Evolutionary conservation across 1,284 basidiomycete genomes (phyloP), one percentile per base, ranked within the genome.

Genomic region (Stygiomarasmius scandens): DNA sequence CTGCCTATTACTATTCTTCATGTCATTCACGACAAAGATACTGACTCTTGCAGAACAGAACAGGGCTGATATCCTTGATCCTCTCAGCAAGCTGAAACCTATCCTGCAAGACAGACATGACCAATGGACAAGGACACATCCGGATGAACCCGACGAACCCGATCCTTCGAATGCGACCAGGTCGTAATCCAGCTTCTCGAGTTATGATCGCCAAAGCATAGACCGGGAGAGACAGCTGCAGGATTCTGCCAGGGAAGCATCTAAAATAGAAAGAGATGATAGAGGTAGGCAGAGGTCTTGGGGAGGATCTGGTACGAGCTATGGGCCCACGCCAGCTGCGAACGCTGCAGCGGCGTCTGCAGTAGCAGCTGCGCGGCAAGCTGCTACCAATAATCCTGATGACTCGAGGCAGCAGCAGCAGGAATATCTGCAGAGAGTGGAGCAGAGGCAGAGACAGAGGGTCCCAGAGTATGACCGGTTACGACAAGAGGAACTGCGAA

Each of bases 61-160:
- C 58, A 88, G 88, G 11, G 83, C 88, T 69, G 81, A 87, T 56
- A 87, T 89, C 53, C 75, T 90, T 32, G 74, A 76, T 59, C 73
- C 74, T 59, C 77, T 85, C 16, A 69, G 77, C 32, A 72, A 78
- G 29, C 71, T 85, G 46, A 85, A 85, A 56, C 77, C 77, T 12
- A 63, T 69, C 11, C 74, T 85, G n/a, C 75, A 83, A 36, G 76
- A 82, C 45, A 76, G 81, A n/a, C 78, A 79, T 56, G 79, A 82
- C 52, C 71, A 72, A 46, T 85, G 83, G 83, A 64, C 66, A 6
- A 62, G 65, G 14, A 69, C 73, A 48, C 68, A 79, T 55, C 69
- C 71, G 2, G 56, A 67, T 25, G 61, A 44, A 43, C 38, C 38
- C 5, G 59, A 55, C n/a, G 58, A 56, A n/a, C 34, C 46, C 11